Percentiles rank a stretch among this genome's conserved stretches.
phyloP scores from a whole-genome alignment of 2,329 filamentous ascomycete genomes.

The Aureobasidium pullulans region DNA sequence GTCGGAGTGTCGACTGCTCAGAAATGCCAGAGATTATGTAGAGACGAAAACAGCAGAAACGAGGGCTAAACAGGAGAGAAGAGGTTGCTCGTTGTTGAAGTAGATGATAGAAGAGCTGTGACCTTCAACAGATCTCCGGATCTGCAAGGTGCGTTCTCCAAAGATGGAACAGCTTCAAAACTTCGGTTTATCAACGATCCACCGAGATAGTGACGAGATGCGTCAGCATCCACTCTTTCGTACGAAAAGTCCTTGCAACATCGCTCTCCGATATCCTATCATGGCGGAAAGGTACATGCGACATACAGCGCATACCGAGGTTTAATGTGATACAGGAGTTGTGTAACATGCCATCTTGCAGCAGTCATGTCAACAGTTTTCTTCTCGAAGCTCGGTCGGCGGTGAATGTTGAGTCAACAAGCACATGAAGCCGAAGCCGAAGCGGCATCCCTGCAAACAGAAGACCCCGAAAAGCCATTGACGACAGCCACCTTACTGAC shows the following conservation, averaged over 20 bases:
- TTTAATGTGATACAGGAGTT: neutral
- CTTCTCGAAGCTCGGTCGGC: neutral
- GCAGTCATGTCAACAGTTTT: neutral
- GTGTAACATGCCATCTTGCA: neutral
- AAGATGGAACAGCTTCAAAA: neutral
- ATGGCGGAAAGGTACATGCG: too few species aligned
- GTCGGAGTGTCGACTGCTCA: too few species aligned
- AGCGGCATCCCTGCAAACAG: neutral
- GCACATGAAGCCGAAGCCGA: neutral
- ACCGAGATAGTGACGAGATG: conserved; percentile 1
- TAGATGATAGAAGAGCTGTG: neutral
- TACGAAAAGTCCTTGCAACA: neutral
- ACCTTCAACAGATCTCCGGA: neutral
- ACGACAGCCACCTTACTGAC: neutral
- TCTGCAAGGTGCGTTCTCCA: neutral
- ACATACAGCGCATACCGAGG: neutral
- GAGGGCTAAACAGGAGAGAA: neutral
- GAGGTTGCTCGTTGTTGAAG: neutral
- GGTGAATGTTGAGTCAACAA: neutral
- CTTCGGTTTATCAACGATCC: neutral
- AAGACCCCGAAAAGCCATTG: neutral
- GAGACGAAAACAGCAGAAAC: neutral
- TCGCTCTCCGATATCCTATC: neutral
- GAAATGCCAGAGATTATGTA: neutral
- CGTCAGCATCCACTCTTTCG: neutral